phyloP scores from a whole-genome alignment of 78 protist genomes.

The Dictyostelium brefeldianum region DNA sequence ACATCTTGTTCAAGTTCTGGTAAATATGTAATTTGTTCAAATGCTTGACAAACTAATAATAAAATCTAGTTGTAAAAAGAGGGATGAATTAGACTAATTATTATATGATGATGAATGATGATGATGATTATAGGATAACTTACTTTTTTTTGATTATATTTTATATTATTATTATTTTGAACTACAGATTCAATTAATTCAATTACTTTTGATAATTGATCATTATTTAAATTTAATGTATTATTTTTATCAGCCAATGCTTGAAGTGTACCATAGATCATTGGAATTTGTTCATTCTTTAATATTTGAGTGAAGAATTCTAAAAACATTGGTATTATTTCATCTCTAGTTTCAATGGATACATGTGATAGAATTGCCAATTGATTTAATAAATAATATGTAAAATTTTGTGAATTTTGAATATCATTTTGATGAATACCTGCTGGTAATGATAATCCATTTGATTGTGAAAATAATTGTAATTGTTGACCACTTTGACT shows the following conservation, averaged over 20 bases:
- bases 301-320: constrained; percentile 30
- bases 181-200: constrained; percentile 14
- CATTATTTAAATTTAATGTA: constrained; percentile 41
- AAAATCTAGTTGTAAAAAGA: background rate
- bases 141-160: constrained; percentile 46
- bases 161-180: background rate
- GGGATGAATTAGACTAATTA: background rate
- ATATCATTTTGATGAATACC: constrained; percentile 36
- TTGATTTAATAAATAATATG: constrained; percentile 47
- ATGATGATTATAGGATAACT: background rate
- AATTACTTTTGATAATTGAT: constrained; percentile 32
- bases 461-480: constrained; percentile 18
- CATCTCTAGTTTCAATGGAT: background rate
- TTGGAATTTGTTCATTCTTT: constrained; percentile 15
- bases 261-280: constrained; percentile 48
- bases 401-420: constrained; percentile 50
- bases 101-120: background rate
- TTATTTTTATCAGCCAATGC: constrained; percentile 27
- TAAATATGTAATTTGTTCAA: constrained; percentile 59
- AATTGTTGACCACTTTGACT: background rate
- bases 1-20: constrained; percentile 39
- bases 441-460: constrained; percentile 3
- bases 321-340: constrained; percentile 39
- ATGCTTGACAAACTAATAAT: constrained; percentile 43
- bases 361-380: constrained; percentile 46